These are phyloP conservation scores for Lactifluus pinguis DNA, from an alignment of 768 basidiomycete species.

Conservation along the genomic window DNA sequence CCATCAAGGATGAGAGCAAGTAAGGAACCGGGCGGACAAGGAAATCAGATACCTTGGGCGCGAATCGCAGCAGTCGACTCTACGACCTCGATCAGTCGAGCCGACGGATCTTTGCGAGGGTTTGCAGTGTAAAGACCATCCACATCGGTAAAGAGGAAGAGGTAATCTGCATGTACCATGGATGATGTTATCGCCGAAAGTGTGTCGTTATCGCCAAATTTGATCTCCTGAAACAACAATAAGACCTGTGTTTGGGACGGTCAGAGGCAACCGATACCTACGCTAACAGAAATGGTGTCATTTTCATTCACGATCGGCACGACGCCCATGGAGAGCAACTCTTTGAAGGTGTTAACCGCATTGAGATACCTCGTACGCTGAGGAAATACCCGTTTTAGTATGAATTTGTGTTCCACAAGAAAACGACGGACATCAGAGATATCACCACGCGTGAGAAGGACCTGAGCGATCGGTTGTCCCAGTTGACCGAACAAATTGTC, in stretches of 20 bases:
- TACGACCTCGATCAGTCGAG: constrained; percentile 74
- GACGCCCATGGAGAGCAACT: constrained; percentile 87
- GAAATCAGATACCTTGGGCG: constrained; percentile 49
- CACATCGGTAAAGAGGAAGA: constrained; percentile 94
- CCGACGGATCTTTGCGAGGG: constrained; percentile 80
- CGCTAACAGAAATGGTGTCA: constrained; percentile 95
- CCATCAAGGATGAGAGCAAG: not conserved
- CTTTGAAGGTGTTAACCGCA: constrained; percentile 90
- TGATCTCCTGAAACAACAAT: constrained; percentile 71
- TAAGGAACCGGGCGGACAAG: not conserved
- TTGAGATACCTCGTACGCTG: constrained; percentile 94
- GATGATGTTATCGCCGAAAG: constrained; percentile 94
- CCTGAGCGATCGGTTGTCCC: constrained; percentile 92
- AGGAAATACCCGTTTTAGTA: not conserved
- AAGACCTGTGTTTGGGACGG: not conserved
- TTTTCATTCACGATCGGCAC: constrained; percentile 99
- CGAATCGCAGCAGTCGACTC: constrained; percentile 76
- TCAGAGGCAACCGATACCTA: constrained; percentile 33
- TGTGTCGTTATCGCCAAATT: constrained; percentile 99
- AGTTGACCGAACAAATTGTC: constrained; percentile 93
- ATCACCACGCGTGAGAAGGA: constrained; percentile 88
- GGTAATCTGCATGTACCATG: constrained; percentile 96
- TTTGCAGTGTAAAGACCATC: constrained; percentile 94
- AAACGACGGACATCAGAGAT: constrained; percentile 77
- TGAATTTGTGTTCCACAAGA: not conserved